Conservation (phyloP, 495 filamentous ascomycete species). For the Rostrohypoxylon terebratum region DNA sequence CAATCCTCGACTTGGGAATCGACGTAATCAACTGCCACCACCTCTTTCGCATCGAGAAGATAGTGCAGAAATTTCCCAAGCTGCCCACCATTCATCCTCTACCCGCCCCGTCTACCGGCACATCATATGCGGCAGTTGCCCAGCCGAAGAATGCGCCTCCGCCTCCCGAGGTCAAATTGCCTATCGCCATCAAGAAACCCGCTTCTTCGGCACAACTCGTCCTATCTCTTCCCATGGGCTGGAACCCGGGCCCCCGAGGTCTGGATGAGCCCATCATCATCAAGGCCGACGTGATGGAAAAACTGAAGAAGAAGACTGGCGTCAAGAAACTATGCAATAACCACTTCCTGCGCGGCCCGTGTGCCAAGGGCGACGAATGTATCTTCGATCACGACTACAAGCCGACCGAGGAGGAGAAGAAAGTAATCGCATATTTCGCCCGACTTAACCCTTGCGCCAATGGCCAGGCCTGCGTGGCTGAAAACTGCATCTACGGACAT, state of each 20-base stretch:
- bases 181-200: slow-evolving; percentile 37
- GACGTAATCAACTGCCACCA: slow-evolving; percentile 68
- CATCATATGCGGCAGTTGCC: slow-evolving; percentile 53
- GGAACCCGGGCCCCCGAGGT: slow-evolving; percentile 66
- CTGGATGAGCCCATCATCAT: slow-evolving; percentile 62
- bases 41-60: slow-evolving; percentile 74
- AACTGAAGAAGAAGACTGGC: slow-evolving; percentile 78
- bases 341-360: slow-evolving; percentile 80
- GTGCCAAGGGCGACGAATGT: slow-evolving; percentile 77
- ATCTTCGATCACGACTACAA: slow-evolving; percentile 81
- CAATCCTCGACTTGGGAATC: slow-evolving; percentile 69
- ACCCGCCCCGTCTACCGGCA: not conserved
- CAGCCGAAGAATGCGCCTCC: slow-evolving; percentile 48
- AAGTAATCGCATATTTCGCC: slow-evolving; percentile 75
- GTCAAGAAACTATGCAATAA: slow-evolving; percentile 86
- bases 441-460: slow-evolving; percentile 82
- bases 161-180: slow-evolving; percentile 53
- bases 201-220: slow-evolving; percentile 20
- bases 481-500: slow-evolving; percentile 89
- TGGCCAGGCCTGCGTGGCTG: slow-evolving; percentile 77
- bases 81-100: slow-evolving; percentile 32
- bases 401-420: slow-evolving; percentile 72
- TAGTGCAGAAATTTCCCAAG: slow-evolving; percentile 53
- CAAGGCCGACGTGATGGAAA: slow-evolving; percentile 73
- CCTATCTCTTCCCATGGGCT: slow-evolving; percentile 44